Evolutionary conservation across 164 flowering plant species (phyloP).

Genomic region (Annona cherimola): DNA sequence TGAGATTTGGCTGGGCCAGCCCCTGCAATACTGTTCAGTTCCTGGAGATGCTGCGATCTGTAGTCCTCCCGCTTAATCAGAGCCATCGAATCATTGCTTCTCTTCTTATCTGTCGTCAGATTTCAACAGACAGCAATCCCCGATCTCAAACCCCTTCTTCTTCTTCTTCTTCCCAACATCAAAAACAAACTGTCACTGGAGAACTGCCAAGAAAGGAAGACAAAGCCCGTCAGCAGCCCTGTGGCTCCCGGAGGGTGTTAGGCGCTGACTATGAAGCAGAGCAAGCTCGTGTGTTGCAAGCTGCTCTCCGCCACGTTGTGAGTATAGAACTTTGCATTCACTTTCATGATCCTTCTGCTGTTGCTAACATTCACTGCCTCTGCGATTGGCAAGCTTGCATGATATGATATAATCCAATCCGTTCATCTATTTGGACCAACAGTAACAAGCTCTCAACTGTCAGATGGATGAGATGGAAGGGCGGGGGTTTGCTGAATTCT

Average conservation of each 20-base stretch:
- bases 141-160: slow-evolving; percentile 4
- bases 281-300: slow-evolving; percentile 74
- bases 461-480: no score
- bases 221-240: neutral
- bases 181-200: slow-evolving; percentile 9
- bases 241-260: slow-evolving; percentile 10
- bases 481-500: neutral
- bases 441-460: no score
- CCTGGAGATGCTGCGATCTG: no score
- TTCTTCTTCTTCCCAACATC: slow-evolving; percentile 4
- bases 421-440: neutral
- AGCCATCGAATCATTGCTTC: no score
- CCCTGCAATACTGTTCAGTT: no score
- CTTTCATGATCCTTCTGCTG: neutral
- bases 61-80: no score
- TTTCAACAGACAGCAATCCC: neutral
- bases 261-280: slow-evolving; percentile 52
- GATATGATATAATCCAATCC: neutral
- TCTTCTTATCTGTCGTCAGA: no score
- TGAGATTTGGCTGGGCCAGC: no score
- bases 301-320: slow-evolving; percentile 79
- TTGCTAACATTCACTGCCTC: neutral
- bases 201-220: slow-evolving; percentile 13
- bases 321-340: slow-evolving; percentile 5
- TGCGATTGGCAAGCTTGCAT: neutral